phyloP scores from a whole-genome alignment of 306 rosid species.

The Rosa multiflora region DNA sequence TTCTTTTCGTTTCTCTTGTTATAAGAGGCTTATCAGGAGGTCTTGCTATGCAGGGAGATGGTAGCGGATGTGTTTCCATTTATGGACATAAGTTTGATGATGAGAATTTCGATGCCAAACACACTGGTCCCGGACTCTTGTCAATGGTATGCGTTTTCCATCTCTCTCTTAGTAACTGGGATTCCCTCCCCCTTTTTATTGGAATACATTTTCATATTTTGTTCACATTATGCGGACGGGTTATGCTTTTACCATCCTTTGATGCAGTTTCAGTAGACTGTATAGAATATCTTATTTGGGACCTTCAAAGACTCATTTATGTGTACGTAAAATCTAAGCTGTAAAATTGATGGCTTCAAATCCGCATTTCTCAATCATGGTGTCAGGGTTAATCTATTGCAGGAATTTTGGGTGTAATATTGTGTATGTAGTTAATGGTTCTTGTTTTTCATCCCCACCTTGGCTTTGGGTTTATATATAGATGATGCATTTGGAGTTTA shows the following conservation, averaged over 20 bases:
- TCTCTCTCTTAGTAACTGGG: conserved; percentile 7
- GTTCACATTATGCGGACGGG: neutral
- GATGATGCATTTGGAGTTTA: neutral
- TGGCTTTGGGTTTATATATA: neutral
- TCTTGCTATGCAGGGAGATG: conserved; percentile 80
- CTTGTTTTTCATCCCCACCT: neutral
- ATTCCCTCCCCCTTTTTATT: neutral
- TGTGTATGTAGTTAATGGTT: neutral
- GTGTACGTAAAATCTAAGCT: neutral
- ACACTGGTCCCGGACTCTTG: conserved; percentile 95
- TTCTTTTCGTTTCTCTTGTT: neutral
- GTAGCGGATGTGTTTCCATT: conserved; percentile 93
- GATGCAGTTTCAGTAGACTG: neutral
- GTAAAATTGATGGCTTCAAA: neutral
- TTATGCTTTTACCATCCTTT: neutral
- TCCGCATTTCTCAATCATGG: neutral
- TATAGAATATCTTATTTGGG: neutral
- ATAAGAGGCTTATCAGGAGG: neutral
- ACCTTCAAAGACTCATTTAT: neutral
- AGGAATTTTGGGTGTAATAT: neutral
- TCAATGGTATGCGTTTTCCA: conserved; percentile 66
- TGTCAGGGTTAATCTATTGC: neutral
- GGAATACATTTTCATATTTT: neutral
- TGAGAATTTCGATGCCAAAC: conserved; percentile 87
- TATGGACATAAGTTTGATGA: conserved; percentile 90